Conservation (phyloP, 2,329 filamentous ascomycete genomes). For the Colletotrichum theobromicola region DNA sequence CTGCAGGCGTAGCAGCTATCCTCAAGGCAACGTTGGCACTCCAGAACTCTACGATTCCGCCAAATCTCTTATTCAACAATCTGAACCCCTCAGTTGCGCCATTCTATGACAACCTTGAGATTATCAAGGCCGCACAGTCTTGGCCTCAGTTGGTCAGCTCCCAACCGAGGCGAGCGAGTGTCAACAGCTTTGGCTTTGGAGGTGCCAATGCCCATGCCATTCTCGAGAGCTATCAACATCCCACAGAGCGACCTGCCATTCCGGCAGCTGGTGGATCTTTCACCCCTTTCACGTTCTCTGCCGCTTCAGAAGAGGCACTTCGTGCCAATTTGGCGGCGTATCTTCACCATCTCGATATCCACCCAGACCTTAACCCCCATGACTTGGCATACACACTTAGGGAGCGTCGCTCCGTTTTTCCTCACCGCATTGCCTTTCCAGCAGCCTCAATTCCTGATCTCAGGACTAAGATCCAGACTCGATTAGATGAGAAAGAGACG, state of each 20-base stretch:
- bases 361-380: neutral
- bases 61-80: constrained; percentile 33
- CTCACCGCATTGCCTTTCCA: neutral
- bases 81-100: constrained; percentile 32
- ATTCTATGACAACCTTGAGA: constrained; percentile 23
- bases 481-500: constrained; percentile 3
- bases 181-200: constrained; percentile 49
- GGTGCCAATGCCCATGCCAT: constrained; percentile 50
- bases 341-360: constrained; percentile 17
- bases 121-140: neutral
- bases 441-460: neutral
- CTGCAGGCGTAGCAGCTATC: constrained; percentile 30
- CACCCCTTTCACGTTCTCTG: constrained; percentile 18
- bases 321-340: constrained; percentile 16
- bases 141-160: constrained; percentile 22
- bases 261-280: neutral
- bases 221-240: constrained; percentile 23
- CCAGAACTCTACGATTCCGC: constrained; percentile 25
- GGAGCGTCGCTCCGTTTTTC: neutral
- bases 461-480: neutral
- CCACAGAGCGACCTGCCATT: neutral
- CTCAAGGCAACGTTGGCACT: constrained; percentile 28
- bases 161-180: neutral
- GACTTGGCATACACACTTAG: neutral
- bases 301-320: constrained; percentile 24